Evolutionary conservation across 257 asterid species (phyloP).

Genomic region (Cinchona pubescens): DNA sequence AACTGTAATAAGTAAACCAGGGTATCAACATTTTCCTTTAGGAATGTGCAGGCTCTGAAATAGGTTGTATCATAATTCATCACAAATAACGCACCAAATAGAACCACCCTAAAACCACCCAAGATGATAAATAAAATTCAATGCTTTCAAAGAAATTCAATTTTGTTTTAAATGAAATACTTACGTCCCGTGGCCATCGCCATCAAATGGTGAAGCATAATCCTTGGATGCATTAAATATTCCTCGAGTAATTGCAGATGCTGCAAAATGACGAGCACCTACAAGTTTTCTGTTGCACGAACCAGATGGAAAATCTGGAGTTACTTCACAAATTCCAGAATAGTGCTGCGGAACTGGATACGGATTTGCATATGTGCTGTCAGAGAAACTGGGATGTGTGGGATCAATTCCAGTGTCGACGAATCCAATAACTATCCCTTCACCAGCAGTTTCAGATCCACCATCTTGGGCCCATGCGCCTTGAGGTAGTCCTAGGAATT

Average conservation of each 20-base stretch:
- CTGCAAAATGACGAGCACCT: conserved; percentile 99
- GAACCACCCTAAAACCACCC: not conserved
- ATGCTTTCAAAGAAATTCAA: not conserved
- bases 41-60: not conserved
- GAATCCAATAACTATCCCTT: conserved; percentile 89
- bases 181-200: conserved; percentile 99
- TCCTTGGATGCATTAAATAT: conserved; percentile 92
- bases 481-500: conserved; percentile 87
- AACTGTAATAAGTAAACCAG: not conserved
- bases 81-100: not conserved
- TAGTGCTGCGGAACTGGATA: conserved; percentile 83
- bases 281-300: conserved; percentile 96
- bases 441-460: conserved; percentile 89
- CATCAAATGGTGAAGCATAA: conserved; percentile 94
- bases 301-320: conserved; percentile 92
- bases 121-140: not conserved
- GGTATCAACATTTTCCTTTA: not conserved
- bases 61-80: not conserved
- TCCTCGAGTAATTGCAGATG: conserved; percentile 97
- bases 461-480: conserved; percentile 98
- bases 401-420: conserved; percentile 97
- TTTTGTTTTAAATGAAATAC: conserved; percentile 26
- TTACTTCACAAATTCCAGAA: conserved; percentile 95
- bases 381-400: conserved; percentile 86
- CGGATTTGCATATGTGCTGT: conserved; percentile 50